Evolutionary conservation across 2,329 filamentous ascomycete genomes (phyloP).

Genomic region (Xylaria sp.): DNA sequence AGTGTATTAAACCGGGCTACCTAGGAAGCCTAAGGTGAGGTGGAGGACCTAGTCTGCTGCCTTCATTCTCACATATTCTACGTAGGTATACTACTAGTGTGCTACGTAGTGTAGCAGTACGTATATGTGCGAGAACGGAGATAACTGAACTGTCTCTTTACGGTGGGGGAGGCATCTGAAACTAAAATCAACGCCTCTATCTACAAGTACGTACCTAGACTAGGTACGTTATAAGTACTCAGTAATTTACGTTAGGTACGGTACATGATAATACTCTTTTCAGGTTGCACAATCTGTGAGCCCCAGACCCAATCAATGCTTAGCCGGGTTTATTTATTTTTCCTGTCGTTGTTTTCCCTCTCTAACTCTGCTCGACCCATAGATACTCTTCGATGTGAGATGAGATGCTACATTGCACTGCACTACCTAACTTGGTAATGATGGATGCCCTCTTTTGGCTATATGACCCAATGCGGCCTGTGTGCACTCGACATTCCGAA

Average conservation of each 20-base stretch:
- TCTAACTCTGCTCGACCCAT: not conserved
- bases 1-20: constrained; percentile 3
- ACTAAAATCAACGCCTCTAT: not conserved
- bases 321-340: not conserved
- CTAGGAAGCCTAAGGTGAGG: no score
- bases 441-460: constrained; percentile 12
- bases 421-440: not conserved
- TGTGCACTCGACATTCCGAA: not conserved
- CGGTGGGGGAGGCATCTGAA: no score
- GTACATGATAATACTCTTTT: not conserved
- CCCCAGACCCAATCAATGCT: not conserved
- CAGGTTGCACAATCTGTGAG: not conserved
- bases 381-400: not conserved
- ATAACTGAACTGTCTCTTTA: no score
- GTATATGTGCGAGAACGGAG: no score
- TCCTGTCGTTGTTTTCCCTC: not conserved
- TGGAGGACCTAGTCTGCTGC: not conserved
- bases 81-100: no score
- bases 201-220: no score
- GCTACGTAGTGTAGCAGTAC: no score
- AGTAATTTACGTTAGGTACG: no score
- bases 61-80: not conserved
- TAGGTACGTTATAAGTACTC: no score
- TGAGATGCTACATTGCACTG: not conserved
- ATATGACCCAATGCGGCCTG: constrained; percentile 3